A percentile compares a stretch with the other conserved stretches of the same genome.
These are phyloP conservation scores for Phytophthora hibernalis DNA, from an alignment of 352 stramenopile genomes.

Conservation along the genomic window DNA sequence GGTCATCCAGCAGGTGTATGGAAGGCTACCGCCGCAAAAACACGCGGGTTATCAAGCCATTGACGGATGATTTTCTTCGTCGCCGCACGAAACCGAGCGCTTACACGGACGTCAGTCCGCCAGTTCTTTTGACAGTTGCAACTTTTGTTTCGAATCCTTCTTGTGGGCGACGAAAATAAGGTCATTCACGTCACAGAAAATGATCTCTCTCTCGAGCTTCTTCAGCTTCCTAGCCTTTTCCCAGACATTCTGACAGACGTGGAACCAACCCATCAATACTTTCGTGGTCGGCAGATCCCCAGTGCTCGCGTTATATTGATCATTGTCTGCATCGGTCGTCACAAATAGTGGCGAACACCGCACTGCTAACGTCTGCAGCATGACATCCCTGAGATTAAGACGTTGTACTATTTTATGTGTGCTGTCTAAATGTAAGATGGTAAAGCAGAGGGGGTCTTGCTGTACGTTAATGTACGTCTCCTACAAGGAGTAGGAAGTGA, in stretches of 20 bases:
- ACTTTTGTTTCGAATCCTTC: constrained; percentile 4
- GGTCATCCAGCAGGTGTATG: constrained; percentile 5
- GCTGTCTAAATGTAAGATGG: constrained; percentile 13
- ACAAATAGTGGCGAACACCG: background rate
- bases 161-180: constrained; percentile 5
- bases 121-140: background rate
- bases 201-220: background rate
- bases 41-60: constrained; percentile 7
- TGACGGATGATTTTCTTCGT: constrained; percentile 1
- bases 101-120: background rate
- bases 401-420: constrained; percentile 8
- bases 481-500: background rate
- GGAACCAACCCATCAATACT: constrained; percentile 22
- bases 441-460: background rate
- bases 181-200: constrained; percentile 8
- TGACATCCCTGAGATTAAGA: constrained; percentile 5
- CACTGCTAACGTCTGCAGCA: background rate
- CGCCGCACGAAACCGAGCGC: background rate
- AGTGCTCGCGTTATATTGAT: constrained; percentile 7
- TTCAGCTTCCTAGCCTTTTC: background rate
- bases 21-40: constrained; percentile 8
- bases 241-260: constrained; percentile 15
- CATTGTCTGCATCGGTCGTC: constrained; percentile 10
- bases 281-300: background rate
- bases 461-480: background rate